A percentile compares a stretch with the other conserved stretches of the same genome.
Evolutionary conservation across 495 filamentous ascomycete species (phyloP).

Genomic region (Neurospora tetrasperma): DNA sequence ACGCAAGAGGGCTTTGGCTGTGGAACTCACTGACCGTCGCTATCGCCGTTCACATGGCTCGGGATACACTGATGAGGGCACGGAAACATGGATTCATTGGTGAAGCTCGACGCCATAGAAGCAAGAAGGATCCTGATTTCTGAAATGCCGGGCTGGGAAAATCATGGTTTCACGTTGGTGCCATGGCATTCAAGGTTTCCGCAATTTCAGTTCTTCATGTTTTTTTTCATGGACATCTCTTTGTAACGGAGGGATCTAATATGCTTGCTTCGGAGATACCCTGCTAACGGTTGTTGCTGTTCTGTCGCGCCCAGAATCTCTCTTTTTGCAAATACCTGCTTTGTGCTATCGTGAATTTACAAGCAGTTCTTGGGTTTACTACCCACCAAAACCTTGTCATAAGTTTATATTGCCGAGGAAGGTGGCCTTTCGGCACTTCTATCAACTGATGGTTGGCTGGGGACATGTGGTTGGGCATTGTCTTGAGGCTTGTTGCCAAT

Average conservation of each 20-base stretch:
- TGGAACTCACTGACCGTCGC: conserved; percentile 26
- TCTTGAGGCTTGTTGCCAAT: not conserved
- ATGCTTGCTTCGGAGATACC: not conserved
- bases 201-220: not conserved
- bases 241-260: not conserved
- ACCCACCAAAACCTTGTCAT: not conserved
- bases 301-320: not conserved
- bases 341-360: not conserved
- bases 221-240: not conserved
- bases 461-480: not conserved
- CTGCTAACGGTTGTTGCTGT: not conserved
- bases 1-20: conserved; percentile 19
- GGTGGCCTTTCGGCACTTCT: not conserved
- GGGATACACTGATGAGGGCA: conserved; percentile 11
- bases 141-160: conserved; percentile 1
- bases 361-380: not conserved
- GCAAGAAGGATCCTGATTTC: conserved; percentile 15
- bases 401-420: not conserved
- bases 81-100: conserved; percentile 2
- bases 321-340: not conserved
- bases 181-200: not conserved
- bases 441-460: not conserved
- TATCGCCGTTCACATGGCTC: conserved; percentile 17
- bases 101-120: not conserved
- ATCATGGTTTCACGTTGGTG: not conserved